Conservation (phyloP, 73 alveolate species). For the Stentor roeselii region DNA sequence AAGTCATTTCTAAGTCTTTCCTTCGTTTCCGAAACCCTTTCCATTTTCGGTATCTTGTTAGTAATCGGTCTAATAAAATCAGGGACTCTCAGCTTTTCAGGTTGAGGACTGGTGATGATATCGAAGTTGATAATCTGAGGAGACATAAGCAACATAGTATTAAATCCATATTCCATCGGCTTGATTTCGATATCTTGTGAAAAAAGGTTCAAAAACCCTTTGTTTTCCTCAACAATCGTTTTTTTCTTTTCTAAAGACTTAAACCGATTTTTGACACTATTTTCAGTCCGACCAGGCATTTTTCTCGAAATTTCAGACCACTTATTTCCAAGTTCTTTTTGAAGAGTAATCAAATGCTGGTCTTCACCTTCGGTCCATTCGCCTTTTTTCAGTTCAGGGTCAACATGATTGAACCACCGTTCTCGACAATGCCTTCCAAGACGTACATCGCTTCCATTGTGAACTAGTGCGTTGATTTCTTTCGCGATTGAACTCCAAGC, state of each 20-base stretch:
- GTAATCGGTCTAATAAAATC: neutral
- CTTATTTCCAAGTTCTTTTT: slow-evolving; percentile 71
- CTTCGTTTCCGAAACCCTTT: neutral
- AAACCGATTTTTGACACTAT: slow-evolving; percentile 73
- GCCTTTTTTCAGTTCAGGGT: slow-evolving; percentile 71
- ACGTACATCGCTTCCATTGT: slow-evolving; percentile 32
- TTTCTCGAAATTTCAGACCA: slow-evolving; percentile 71
- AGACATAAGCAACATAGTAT: neutral
- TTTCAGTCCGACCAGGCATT: slow-evolving; percentile 83
- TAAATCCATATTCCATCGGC: neutral
- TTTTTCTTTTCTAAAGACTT: neutral
- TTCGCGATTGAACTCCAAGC: slow-evolving; percentile 54
- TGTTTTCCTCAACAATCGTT: neutral
- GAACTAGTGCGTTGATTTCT: slow-evolving; percentile 21
- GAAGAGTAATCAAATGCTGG: slow-evolving; percentile 54
- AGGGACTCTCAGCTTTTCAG: too few species aligned
- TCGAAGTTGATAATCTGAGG: neutral
- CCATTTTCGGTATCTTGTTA: neutral
- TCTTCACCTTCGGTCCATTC: slow-evolving; percentile 78
- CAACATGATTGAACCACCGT: slow-evolving; percentile 78
- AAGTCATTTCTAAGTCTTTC: neutral
- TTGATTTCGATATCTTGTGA: neutral
- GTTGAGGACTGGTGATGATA: neutral
- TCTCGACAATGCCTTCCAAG: slow-evolving; percentile 87
- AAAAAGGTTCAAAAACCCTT: neutral